Conservation (phyloP, 441 rosid genomes). For the Iberis amara region DNA sequence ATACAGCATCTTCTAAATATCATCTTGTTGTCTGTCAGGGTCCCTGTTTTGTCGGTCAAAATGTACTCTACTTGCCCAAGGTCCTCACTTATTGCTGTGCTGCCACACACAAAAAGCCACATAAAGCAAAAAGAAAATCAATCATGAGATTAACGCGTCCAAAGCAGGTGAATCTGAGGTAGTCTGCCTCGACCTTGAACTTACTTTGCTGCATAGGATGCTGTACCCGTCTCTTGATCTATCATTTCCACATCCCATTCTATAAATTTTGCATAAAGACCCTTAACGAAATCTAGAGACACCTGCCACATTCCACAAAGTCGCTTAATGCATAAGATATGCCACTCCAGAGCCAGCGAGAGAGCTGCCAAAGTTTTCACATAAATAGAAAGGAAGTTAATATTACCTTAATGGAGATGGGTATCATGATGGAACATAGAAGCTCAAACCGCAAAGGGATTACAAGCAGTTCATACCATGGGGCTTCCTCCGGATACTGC, state of each 20-base stretch:
- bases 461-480: conserved; percentile 91
- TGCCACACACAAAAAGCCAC: conserved; percentile 55
- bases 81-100: conserved; percentile 99
- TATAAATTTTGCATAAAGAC: conserved; percentile 94
- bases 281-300: conserved; percentile 94
- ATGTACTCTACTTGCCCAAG: conserved; percentile 99
- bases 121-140: conserved; percentile 22
- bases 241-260: conserved; percentile 97
- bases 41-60: conserved; percentile 98
- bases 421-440: conserved; percentile 98
- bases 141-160: conserved; percentile 7
- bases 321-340: not conserved
- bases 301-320: conserved; percentile 46
- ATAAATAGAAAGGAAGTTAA: conserved; percentile 1
- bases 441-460: conserved; percentile 98
- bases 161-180: conserved; percentile 10
- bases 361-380: conserved; percentile 1
- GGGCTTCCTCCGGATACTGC: conserved; percentile 79
- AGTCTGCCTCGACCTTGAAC: conserved; percentile 30
- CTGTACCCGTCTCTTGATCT: conserved; percentile 75
- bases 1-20: conserved; percentile 95
- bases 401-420: conserved; percentile 88
- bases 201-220: conserved; percentile 93
- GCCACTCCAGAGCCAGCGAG: conserved; percentile 2
- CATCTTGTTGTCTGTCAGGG: conserved; percentile 95